Percentiles rank a stretch among this genome's conserved stretches.
These are phyloP conservation scores for Oryza meridionalis DNA, from an alignment of 176 grass and related monocot genomes.

Conservation along the genomic window DNA sequence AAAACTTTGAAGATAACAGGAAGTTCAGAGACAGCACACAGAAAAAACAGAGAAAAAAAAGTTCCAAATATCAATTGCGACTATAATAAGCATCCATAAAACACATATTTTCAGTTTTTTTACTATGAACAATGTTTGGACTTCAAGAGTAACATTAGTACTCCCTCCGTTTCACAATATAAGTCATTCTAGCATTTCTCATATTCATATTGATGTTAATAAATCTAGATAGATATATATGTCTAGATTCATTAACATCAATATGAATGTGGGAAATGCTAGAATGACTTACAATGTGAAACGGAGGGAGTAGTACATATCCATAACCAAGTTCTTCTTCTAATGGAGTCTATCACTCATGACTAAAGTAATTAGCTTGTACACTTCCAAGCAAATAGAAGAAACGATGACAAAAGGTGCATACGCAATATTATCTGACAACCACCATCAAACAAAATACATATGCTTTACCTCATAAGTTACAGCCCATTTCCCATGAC, in stretches of 20 bases:
- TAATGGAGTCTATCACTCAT: neutral
- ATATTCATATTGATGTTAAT: too few relatives aligned
- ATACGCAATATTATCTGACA: conserved; percentile 30
- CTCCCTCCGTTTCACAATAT: too few relatives aligned
- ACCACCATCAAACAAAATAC: conserved; percentile 17
- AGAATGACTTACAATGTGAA: too few relatives aligned
- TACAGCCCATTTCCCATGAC: conserved; percentile 79
- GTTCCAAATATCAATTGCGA: neutral
- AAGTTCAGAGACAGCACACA: neutral
- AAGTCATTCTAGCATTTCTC: too few relatives aligned
- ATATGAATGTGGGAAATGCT: too few relatives aligned
- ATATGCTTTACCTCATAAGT: conserved; percentile 74
- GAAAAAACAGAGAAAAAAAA: neutral
- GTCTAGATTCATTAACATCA: too few relatives aligned
- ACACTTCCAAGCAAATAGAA: conserved; percentile 5
- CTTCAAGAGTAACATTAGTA: too few relatives aligned
- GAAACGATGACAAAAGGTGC: conserved; percentile 7
- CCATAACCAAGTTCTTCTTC: neutral
- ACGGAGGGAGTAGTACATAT: neutral
- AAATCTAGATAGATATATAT: too few relatives aligned
- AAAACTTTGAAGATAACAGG: neutral
- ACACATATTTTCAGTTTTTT: neutral
- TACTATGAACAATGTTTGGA: too few relatives aligned
- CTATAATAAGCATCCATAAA: neutral
- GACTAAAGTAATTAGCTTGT: neutral